Evolutionary conservation across 108 stramenopile species (phyloP), one percentile per base, ranked within the genome.

Genomic region (Pinguiococcus pyrenoidosus): DNA sequence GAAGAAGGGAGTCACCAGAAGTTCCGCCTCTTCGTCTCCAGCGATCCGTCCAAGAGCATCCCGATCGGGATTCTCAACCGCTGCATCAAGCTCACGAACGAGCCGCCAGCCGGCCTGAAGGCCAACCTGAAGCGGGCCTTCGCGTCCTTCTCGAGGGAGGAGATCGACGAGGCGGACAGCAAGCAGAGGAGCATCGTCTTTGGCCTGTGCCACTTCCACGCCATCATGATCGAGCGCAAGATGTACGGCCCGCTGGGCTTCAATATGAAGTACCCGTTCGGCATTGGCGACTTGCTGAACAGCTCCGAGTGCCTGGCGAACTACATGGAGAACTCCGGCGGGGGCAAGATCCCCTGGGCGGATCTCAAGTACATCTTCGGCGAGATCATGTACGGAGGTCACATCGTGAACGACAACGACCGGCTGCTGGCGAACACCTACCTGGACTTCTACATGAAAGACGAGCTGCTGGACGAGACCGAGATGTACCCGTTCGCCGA

Each of bases 231-330:
- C 72, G 87, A 89, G 63, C 74, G 87, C n/a, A 89, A 89, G 58
- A 74, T 74, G 49, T 89, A 80, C 25, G 87, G 87, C 9, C 85
- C 87, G 22, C 82, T 83, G 77, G 87, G 87, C 32, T 89, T 80
- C 75, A 89, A 89, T 51, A 89, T 89, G 87, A 83, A 79, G 57
- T 89, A 89, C 59, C 87, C 87, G 0, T 89, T 89, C 64, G 77
- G 78, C 28, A 73, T 86, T 20, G 87, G 87, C 25, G 87, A 89
- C 56, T 67, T 89, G 27, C 71, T 81, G 29, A 85, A 89, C 48
- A 80, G 78, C 1, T 78, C 84, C 20, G 81, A 73, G 41, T 81
- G 80, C 46, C 66, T 89, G 10, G 55, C 79, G 35, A 89, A 85
- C 56, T 85, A 84, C 49, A 85, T 86, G 80, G 87, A 89, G 43